phyloP scores from a whole-genome alignment of 2,329 filamentous ascomycete genomes.

The Capronia coronata region DNA sequence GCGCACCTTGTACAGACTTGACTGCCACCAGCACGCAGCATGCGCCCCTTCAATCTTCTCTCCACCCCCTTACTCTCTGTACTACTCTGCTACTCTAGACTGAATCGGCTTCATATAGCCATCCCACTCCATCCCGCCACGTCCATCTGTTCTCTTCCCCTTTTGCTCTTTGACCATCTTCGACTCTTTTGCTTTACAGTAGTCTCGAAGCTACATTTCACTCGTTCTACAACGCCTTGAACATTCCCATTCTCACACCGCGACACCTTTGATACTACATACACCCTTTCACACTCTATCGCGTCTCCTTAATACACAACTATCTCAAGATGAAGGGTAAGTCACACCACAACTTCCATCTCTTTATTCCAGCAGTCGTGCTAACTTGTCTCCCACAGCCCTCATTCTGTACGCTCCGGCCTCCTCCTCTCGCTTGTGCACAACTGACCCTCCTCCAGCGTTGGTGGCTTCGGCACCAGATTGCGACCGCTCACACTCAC shows the following conservation, averaged over 20 bases:
- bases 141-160: not conserved
- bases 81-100: not conserved
- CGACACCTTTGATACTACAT: not conserved
- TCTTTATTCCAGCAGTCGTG: not conserved
- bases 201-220: constrained; percentile 20
- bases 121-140: not conserved
- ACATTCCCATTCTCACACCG: not conserved
- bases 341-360: constrained; percentile 19
- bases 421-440: constrained; percentile 13
- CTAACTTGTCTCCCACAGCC: constrained; percentile 17
- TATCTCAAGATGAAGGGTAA: constrained; percentile 42
- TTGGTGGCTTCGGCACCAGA: constrained; percentile 97
- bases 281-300: not conserved
- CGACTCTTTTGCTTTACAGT: constrained; percentile 2
- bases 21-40: too few relatives aligned
- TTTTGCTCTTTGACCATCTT: constrained; percentile 20
- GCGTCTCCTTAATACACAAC: not conserved
- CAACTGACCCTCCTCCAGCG: constrained; percentile 69
- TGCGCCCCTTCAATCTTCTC: too few relatives aligned
- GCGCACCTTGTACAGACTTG: too few relatives aligned
- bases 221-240: constrained; percentile 9
- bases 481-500: constrained; percentile 94
- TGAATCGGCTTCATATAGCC: not conserved
- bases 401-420: constrained; percentile 24
- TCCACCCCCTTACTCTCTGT: not conserved